Conservation (phyloP, 345 rosid species). For the Aquilaria malaccensis region DNA sequence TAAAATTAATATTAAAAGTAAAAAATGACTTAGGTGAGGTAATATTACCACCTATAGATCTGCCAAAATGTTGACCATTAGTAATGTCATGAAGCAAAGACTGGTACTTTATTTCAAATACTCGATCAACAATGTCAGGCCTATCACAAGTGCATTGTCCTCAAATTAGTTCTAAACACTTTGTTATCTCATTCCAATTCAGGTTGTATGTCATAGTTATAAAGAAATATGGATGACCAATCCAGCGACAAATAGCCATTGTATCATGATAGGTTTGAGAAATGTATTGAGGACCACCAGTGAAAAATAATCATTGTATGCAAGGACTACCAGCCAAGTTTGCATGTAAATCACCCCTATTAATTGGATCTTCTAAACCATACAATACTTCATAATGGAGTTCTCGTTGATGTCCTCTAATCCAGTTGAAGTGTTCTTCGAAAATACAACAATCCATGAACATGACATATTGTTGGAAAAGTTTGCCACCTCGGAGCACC, state of each 20-base stretch:
- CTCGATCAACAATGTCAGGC: conserved; percentile 1
- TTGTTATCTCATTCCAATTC: background rate
- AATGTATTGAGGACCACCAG: conserved; percentile 10
- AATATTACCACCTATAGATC: background rate
- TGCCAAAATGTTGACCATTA: no score
- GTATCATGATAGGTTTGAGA: conserved; percentile 6
- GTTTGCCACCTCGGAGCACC: no score
- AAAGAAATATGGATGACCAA: conserved; percentile 1
- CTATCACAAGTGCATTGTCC: background rate
- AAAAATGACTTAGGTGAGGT: background rate
- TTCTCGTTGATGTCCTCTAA: no score
- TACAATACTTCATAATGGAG: no score
- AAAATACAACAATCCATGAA: no score
- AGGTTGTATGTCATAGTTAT: background rate
- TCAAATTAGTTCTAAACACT: background rate
- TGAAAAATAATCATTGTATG: background rate
- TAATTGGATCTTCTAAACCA: conserved; percentile 1
- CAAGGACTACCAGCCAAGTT: background rate
- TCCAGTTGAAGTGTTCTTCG: no score
- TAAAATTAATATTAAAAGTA: background rate
- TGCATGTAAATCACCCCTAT: background rate
- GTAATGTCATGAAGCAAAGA: no score
- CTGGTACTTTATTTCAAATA: conserved; percentile 3
- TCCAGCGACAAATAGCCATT: background rate
- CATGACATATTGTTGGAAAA: no score